phyloP scores from a whole-genome alignment of 169 alveolate genomes.

The Cystoisospora suis region DNA sequence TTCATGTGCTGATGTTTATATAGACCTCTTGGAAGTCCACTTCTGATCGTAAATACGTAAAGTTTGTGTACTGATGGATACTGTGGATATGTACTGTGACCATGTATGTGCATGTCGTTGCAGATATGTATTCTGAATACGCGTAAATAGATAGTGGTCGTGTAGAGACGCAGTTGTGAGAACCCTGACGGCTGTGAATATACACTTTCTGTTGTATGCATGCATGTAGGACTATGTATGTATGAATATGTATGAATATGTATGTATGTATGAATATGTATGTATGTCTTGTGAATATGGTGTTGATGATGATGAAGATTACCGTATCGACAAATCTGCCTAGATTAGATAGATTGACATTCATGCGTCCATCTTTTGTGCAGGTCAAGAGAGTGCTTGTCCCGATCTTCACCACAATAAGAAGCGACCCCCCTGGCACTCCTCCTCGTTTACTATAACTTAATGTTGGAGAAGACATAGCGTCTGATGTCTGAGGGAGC shows the following conservation, averaged over 20 bases:
- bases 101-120: not conserved
- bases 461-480: too few relatives aligned
- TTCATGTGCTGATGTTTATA: too few relatives aligned
- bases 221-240: not conserved
- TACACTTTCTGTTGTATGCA: not conserved
- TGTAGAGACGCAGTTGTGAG: not conserved
- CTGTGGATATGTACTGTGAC: too few relatives aligned
- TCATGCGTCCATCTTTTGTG: slow-evolving; percentile 41
- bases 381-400: slow-evolving; percentile 69
- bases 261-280: not conserved
- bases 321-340: slow-evolving; percentile 71
- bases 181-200: not conserved
- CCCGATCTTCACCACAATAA: slow-evolving; percentile 71
- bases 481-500: too few relatives aligned
- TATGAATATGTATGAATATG: not conserved
- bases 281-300: too few relatives aligned
- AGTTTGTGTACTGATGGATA: too few relatives aligned
- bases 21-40: too few relatives aligned
- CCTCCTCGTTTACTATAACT: too few relatives aligned
- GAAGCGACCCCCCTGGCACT: too few relatives aligned
- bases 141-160: too few relatives aligned
- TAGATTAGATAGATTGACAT: slow-evolving; percentile 63
- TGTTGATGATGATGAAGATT: too few relatives aligned
- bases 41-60: too few relatives aligned
- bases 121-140: not conserved